These are phyloP conservation scores for Tetragonia tetragonoides DNA, from an alignment of 148 eudicot genomes.

Conservation along the genomic window DNA sequence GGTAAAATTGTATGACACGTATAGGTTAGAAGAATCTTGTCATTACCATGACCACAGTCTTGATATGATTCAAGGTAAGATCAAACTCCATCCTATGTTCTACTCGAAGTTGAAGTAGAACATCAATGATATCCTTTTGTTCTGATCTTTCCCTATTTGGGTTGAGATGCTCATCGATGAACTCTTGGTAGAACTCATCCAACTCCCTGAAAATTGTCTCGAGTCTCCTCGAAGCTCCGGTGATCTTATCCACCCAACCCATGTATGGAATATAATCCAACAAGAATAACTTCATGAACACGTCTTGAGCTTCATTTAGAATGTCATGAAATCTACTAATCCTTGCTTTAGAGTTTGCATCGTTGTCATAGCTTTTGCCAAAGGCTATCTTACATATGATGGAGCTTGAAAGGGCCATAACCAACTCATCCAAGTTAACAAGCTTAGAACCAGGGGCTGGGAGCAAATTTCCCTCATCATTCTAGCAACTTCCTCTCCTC, in stretches of 20 bases:
- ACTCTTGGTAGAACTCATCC: conserved; percentile 6
- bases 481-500: conserved; percentile 19
- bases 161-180: conserved; percentile 5
- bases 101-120: conserved; percentile 13
- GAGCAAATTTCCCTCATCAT: conserved; percentile 16
- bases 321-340: conserved; percentile 4
- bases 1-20: too few species aligned
- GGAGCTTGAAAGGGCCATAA: neutral
- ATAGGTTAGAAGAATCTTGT: too few species aligned
- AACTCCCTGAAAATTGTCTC: neutral
- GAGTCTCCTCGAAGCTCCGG: conserved; percentile 1
- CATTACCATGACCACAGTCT: conserved; percentile 23
- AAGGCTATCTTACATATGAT: conserved; percentile 19
- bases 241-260: conserved; percentile 14
- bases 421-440: neutral
- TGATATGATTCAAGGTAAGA: conserved; percentile 10
- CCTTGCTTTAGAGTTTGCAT: neutral
- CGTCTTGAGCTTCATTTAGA: neutral
- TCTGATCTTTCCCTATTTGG: neutral
- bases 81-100: neutral
- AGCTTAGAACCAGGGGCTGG: neutral
- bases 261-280: conserved; percentile 9
- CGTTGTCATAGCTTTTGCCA: neutral
- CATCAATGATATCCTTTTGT: conserved; percentile 14
- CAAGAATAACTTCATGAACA: neutral